Evolutionary conservation across 495 filamentous ascomycete genomes (phyloP), one percentile per base, ranked within the genome.

Genomic region (Neurospora sp.): DNA sequence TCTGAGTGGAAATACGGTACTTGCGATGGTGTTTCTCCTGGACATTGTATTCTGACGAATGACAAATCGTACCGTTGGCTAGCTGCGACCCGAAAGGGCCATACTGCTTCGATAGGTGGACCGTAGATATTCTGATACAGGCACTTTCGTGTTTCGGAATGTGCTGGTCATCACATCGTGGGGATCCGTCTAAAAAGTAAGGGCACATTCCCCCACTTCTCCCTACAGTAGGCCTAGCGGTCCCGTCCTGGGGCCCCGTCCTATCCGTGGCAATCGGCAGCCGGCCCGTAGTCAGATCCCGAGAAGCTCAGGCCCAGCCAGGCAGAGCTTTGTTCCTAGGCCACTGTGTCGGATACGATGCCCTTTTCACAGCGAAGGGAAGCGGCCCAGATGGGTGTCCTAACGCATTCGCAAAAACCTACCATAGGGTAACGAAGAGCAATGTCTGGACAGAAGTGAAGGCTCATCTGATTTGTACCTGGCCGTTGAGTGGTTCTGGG

Each of bases 81-180:
- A 41, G 31, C 69, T 40, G 39, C 17, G 45, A 35, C 8, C 44
- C 20, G 27, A 31, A 39, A 61, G 9, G 31, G 44, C 70, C 8
- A 22, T 27, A 16, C 37, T 16, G 22, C 37, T 17, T 7, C 40
- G 27, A 65, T 48, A 40, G 38, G 48, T 44, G 48, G 16, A 8
- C 40, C 20, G 31, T 38, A 59, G 61, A 72, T 44, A 72, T 65
- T 68, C 72, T 75, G 74, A 73, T 48, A 75, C 74, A 69, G 41
- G 48, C 40, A 71, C 69, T 53, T 44, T 71, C 45, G 68, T 71
- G 74, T 75, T 75, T 75, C 72, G 71, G 59, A 73, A 71, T 70
- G 68, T 75, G 70, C 70, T 40, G 65, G 69, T 70, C 69, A 69
- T 69, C 69, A 70, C 61, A 74, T 75, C 71, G 69, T 35, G 71